Percentiles rank a stretch among this genome's conserved stretches.
Evolutionary conservation across 2,329 filamentous ascomycete species (phyloP).

Genomic region (Fusarium sororula): DNA sequence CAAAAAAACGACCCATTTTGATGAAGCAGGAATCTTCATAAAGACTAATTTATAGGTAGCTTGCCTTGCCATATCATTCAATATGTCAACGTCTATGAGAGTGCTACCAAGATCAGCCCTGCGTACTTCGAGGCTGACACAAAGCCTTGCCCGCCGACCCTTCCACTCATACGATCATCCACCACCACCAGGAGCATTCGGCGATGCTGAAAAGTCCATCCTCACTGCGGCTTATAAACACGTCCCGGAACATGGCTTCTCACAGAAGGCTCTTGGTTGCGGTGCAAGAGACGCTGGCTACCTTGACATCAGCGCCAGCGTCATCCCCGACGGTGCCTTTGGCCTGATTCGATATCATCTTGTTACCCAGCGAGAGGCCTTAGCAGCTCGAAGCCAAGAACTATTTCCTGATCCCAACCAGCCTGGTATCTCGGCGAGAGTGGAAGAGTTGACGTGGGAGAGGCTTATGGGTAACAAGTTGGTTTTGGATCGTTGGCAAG

Average conservation of each 20-base stretch:
- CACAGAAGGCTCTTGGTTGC: constrained; percentile 73
- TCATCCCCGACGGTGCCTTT: constrained; percentile 83
- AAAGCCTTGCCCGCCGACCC: constrained; percentile 24
- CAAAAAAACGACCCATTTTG: constrained; percentile 15
- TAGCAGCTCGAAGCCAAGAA: constrained; percentile 56
- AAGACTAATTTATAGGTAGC: neutral
- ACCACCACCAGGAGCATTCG: constrained; percentile 68
- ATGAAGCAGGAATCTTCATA: constrained; percentile 10
- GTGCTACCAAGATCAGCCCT: constrained; percentile 26
- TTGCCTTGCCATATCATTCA: neutral
- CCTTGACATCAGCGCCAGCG: constrained; percentile 83
- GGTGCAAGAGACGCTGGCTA: constrained; percentile 88
- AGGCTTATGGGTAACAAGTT: constrained; percentile 78
- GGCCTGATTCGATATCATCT: constrained; percentile 84
- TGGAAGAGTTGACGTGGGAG: constrained; percentile 78
- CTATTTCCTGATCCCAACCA: constrained; percentile 52
- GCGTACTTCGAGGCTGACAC: constrained; percentile 23
- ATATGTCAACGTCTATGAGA: constrained; percentile 30
- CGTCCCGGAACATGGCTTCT: constrained; percentile 86
- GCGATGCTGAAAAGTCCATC: constrained; percentile 75
- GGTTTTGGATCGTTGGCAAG: constrained; percentile 83
- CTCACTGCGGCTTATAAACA: constrained; percentile 82
- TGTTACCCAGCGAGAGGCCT: constrained; percentile 68
- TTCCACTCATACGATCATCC: constrained; percentile 82
- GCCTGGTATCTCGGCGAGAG: constrained; percentile 67